phyloP scores from a whole-genome alignment of 495 filamentous ascomycete species.

The Umbilicaria muhlenbergii region DNA sequence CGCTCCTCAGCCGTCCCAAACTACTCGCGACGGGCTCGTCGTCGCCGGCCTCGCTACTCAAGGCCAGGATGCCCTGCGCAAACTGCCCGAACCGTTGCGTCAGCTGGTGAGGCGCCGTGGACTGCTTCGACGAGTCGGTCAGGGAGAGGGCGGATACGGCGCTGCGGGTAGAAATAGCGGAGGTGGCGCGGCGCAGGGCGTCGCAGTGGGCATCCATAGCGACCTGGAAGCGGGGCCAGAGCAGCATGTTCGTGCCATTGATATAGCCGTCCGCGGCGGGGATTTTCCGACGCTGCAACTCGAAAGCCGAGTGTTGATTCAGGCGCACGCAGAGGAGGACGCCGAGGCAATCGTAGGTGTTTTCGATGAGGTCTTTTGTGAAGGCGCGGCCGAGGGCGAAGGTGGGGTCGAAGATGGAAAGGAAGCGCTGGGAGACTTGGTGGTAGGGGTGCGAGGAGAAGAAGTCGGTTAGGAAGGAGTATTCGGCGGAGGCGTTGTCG shows the following conservation, averaged over 20 bases:
- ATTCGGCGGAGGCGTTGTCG: slow-evolving; percentile 90
- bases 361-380: slow-evolving; percentile 59
- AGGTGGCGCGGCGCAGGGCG: slow-evolving; percentile 48
- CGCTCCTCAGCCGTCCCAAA: slow-evolving; percentile 54
- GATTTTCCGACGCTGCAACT: slow-evolving; percentile 78
- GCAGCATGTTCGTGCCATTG: slow-evolving; percentile 85
- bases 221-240: slow-evolving; percentile 90
- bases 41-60: slow-evolving; percentile 77
- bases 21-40: slow-evolving; percentile 82
- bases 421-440: slow-evolving; percentile 48
- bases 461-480: slow-evolving; percentile 81
- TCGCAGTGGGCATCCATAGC: slow-evolving; percentile 90
- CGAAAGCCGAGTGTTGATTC: slow-evolving; percentile 85
- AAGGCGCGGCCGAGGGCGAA: slow-evolving; percentile 64
- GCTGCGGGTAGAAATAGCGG: slow-evolving; percentile 23
- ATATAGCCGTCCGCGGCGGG: slow-evolving; percentile 82
- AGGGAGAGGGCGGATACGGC: slow-evolving; percentile 39
- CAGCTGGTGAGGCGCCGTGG: slow-evolving; percentile 75
- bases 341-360: slow-evolving; percentile 70
- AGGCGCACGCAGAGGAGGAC: slow-evolving; percentile 80
- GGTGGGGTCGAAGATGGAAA: slow-evolving; percentile 69
- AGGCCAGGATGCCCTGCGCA: slow-evolving; percentile 62
- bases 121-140: slow-evolving; percentile 45
- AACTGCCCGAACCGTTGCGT: slow-evolving; percentile 90
- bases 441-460: slow-evolving; percentile 44